Base-by-base conservation (phyloP, 1,284 basidiomycete genomes). In the Ustilago xerochloae region DNA sequence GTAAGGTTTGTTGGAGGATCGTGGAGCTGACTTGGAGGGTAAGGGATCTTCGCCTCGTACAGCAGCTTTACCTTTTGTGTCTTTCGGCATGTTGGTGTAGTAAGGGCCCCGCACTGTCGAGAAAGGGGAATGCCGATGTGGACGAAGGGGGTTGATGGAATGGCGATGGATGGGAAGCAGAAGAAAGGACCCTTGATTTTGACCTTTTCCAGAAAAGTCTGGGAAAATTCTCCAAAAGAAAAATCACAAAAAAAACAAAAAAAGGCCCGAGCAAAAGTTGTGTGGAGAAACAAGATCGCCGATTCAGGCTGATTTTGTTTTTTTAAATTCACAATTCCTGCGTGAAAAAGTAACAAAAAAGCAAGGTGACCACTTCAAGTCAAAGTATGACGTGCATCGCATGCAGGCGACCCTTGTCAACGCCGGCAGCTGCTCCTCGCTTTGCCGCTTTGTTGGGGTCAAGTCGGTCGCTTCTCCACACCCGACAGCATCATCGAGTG, bases 71-170 rank as follows among this genome's bases (percentile, higher is more conserved):
- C 60, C 65, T 22, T 63, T 68, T 13, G 8, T 47, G 0, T 63
- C 60, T 41, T 68, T 68, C 18, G 60, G 54, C 65, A 68, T 68
- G 4, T 6, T 58, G 35, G 26, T 43, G 41, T n/a, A n/a, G n/a
- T n/a, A n/a, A n/a, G n/a, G n/a, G n/a, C n/a, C n/a, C n/a, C n/a
- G 22, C 20, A 13, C 6, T 43, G 9, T 12, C 10, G 13, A 4
- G 20, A 26, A 26, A 20, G n/a, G 38, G n/a, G 10, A 20, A 13
- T 24, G 41, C 22, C 15, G 41, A 13, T 43, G 18, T 8, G 9
- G n/a, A 26, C 26, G 41, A 43, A 41, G 38, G 28, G 10, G 28
- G n/a, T 20, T 18, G 15, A 51, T 32, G 41, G 32, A 33, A 33
- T 33, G 32, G 4, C 16, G 6, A 3, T 24, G 20, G 22, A 8